Evolutionary conservation across 257 asterid genomes (phyloP), one percentile per base, ranked within the genome.

Genomic region (Thymus mandschuricus): DNA sequence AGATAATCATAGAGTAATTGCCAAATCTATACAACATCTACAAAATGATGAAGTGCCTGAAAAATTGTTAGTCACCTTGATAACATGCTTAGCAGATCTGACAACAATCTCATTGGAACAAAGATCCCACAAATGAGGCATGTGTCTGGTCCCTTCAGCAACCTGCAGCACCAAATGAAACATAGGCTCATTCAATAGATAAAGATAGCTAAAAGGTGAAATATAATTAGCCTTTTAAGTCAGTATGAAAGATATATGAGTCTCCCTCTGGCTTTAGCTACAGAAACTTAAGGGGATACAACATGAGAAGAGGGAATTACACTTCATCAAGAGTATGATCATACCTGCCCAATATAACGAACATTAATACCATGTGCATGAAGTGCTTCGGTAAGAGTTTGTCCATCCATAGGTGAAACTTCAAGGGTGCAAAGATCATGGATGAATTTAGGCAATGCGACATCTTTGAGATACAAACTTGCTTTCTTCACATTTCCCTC

Each of bases 361-460:
- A 90, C 81, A 68, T 92, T 92, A 71, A 92, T 85, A 51, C 98
- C 98, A 81, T 90, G 93, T 33, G 97, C 93, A 86, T 88, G 98
- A 71, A 92, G 93, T 51, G 97, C 95, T 81, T 92, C 98, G 48
- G 96, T 92, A 64, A 92, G 81, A 60, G 98, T 90, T 54, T 88
- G 96, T 28, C 98, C 98, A 81, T 92, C 97, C 97, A 90, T 90
- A 60, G 98, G 98, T 68, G 98, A 92, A 82, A 92, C 96, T 80
- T 92, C 98, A 70, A 92, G 98, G 66, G 90, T 78, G 77, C 90
- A 79, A 59, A 92, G 91, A 80, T 92, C 97, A 71, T 84, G 82
- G 51, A 88, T 73, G 81, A 92, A 90, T 81, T 90, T 92, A 10
- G 96, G 95, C 57, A 90, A 86, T 57, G 86, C 86, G 56, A 86